These are phyloP conservation scores for Sechiopsis laciniata DNA, from an alignment of 306 rosid species.

Conservation along the genomic window DNA sequence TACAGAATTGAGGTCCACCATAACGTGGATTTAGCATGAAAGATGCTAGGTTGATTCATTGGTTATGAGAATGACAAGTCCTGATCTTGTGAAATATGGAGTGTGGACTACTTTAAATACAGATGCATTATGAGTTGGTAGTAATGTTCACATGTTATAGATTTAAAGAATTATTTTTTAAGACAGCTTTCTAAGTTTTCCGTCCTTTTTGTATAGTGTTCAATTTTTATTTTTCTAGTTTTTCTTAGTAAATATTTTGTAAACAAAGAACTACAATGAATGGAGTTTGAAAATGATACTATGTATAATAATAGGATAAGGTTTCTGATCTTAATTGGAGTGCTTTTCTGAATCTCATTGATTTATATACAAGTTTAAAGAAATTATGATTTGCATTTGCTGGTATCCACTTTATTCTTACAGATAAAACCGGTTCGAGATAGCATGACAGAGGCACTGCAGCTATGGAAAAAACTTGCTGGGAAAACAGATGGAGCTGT, in stretches of 20 bases:
- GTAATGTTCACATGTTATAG: not conserved
- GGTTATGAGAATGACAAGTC: not conserved
- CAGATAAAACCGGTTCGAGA: constrained; percentile 97
- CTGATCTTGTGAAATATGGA: too few species aligned
- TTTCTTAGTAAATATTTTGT: too few species aligned
- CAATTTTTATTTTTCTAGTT: too few species aligned
- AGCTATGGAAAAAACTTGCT: constrained; percentile 69
- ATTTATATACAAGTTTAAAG: not conserved
- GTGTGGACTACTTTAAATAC: too few species aligned
- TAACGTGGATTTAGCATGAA: not conserved
- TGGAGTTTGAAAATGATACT: not conserved
- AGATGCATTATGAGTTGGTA: too few species aligned
- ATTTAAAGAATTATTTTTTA: not conserved
- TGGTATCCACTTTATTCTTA: constrained; percentile 16
- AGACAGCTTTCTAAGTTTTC: not conserved
- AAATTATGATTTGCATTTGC: too few species aligned
- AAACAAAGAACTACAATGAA: not conserved
- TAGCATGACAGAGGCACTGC: constrained; percentile 86
- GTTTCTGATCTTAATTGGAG: not conserved
- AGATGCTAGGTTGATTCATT: not conserved
- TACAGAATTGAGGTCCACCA: not conserved
- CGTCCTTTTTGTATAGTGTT: too few species aligned
- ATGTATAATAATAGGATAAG: not conserved
- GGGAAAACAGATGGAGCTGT: constrained; percentile 65
- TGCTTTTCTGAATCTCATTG: not conserved